phyloP scores from a whole-genome alignment of 495 filamentous ascomycete species.

The Penicillium argentinense region DNA sequence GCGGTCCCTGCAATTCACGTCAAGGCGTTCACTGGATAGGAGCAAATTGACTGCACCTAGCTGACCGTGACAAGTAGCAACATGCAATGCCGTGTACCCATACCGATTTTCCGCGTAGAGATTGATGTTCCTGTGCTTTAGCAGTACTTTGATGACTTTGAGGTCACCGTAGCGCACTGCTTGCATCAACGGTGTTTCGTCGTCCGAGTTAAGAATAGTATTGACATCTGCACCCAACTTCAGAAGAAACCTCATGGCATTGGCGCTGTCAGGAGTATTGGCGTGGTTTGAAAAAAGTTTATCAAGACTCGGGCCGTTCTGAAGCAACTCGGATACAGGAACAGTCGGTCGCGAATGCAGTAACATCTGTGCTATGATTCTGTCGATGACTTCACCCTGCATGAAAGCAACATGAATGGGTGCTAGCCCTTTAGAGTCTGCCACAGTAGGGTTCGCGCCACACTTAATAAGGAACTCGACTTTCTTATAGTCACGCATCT shows the following conservation, averaged over 20 bases:
- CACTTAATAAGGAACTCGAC: slow-evolving; percentile 1
- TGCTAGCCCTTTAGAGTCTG: background rate
- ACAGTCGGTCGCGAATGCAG: background rate
- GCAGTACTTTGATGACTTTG: slow-evolving; percentile 2
- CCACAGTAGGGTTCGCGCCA: background rate
- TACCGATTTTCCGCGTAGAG: background rate
- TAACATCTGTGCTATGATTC: background rate
- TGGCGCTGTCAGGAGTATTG: background rate
- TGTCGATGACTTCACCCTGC: background rate
- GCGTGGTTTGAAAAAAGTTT: background rate
- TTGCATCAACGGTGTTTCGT: slow-evolving; percentile 1
- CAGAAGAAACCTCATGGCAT: slow-evolving; percentile 1
- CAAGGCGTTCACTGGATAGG: background rate
- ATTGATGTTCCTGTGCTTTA: background rate
- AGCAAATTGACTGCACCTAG: slow-evolving; percentile 2
- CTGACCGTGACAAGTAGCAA: slow-evolving; percentile 2
- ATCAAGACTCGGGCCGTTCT: background rate
- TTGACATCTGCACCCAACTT: slow-evolving; percentile 5
- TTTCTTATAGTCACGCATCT: slow-evolving; percentile 1
- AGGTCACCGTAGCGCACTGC: background rate
- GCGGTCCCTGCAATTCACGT: background rate
- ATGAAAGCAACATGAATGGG: slow-evolving; percentile 1
- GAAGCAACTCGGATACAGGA: background rate
- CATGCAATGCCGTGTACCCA: slow-evolving; percentile 2
- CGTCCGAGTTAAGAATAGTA: slow-evolving; percentile 1